Evolutionary conservation across 805 yeast genomes (phyloP).

Genomic region (Yarrowia osloensis): DNA sequence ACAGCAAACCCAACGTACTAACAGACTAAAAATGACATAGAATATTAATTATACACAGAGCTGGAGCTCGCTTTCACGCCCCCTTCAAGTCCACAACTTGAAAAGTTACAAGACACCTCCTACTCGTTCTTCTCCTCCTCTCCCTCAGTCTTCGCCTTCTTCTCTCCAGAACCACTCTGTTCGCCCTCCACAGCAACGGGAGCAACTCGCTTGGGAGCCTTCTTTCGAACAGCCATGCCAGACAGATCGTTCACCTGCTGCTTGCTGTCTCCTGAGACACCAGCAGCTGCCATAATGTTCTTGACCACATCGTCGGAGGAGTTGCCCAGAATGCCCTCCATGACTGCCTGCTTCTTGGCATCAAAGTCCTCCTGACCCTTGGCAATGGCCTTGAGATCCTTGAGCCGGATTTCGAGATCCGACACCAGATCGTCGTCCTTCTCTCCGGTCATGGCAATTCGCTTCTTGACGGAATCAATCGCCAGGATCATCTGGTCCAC

Average conservation of each 20-base stretch:
- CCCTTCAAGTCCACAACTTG: too few relatives aligned
- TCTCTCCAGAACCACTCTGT: neutral
- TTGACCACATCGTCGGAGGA: constrained; percentile 8
- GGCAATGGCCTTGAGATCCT: constrained; percentile 34
- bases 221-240: constrained; percentile 23
- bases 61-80: neutral
- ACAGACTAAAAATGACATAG: too few relatives aligned
- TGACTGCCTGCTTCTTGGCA: constrained; percentile 76
- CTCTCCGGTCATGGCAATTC: constrained; percentile 46
- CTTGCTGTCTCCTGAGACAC: neutral
- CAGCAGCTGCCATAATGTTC: constrained; percentile 9
- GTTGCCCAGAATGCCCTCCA: constrained; percentile 91
- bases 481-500: constrained; percentile 58
- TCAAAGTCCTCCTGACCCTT: constrained; percentile 20
- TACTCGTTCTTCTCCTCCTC: neutral
- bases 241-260: constrained; percentile 1
- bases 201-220: constrained; percentile 29
- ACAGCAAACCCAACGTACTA: too few relatives aligned
- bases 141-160: constrained; percentile 9
- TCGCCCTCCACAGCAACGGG: constrained; percentile 17
- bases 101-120: too few relatives aligned
- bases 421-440: constrained; percentile 43
- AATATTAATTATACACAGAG: neutral
- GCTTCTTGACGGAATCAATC: constrained; percentile 49
- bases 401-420: constrained; percentile 42